Evolutionary conservation across 352 stramenopile species (phyloP), one percentile per base, ranked within the genome.

Genomic region (Globisporangium nagaii): DNA sequence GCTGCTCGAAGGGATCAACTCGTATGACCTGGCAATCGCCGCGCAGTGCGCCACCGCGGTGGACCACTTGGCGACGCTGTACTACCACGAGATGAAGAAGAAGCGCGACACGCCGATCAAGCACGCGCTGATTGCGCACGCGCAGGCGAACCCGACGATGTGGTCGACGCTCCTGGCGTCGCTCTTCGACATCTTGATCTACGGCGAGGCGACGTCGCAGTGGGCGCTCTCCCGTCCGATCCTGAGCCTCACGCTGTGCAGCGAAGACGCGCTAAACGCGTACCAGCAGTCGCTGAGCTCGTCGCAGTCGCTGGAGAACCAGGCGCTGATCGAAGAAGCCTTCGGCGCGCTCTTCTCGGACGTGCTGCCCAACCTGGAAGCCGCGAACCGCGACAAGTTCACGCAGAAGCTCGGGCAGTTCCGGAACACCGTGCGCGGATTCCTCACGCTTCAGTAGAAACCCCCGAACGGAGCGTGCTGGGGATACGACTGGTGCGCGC

Each of bases 221-320:
- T 99, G 96, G 96, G 93, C 96, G 31, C 77, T 99, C 9, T 98
- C 97, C 44, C 78, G 96, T 44, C 97, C 97, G 15, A 98, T 99
- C 72, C 66, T 99, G 39, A 98, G 90, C 71, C 75, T 99, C 30
- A 98, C 98, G 66, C 70, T 99, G 13, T 97, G 95, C 62, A 98
- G 84, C 47, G 91, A 98, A 60, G 83, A 93, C 43, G 88, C 88
- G 28, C 66, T 97, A 52, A 95, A 87, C 34, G 71, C 82, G 32
- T 99, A 99, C 81, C 97, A 98, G 75, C 90, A 98, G 53, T 78
- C 97, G 43, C 70, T 99, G 31, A 84, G 96, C 48, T 89, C 75
- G 27, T 97, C 94, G 19, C 97, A 99, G 68, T 86, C 94, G 22
- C 62, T 67, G 10, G 82, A 96, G 45, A 98, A 99, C 61, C 90